Conservation (phyloP, 441 rosid species). For the Hypseocharis bilobata region DNA sequence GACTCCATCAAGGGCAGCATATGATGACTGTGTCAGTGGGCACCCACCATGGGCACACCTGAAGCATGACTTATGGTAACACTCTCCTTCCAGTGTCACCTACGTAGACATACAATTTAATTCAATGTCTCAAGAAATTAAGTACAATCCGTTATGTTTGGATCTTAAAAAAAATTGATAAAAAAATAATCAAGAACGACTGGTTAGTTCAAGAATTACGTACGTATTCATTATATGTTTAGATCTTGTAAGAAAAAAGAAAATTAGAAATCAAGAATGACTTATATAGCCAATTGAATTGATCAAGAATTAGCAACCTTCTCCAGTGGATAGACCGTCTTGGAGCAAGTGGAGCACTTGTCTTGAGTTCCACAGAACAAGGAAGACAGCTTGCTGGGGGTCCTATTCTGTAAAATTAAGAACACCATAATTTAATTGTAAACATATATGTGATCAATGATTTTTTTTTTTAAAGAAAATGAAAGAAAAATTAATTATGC, state of each 20-base stretch:
- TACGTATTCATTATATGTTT: too few relatives aligned
- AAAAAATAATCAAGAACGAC: too few relatives aligned
- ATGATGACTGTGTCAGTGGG: slow-evolving; percentile 79
- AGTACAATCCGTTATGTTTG: too few relatives aligned
- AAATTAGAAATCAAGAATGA: background rate
- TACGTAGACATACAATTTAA: slow-evolving; percentile 17
- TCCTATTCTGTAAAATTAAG: slow-evolving; percentile 41
- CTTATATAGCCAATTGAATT: too few relatives aligned
- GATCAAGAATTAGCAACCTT: slow-evolving; percentile 75
- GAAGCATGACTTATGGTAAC: slow-evolving; percentile 89
- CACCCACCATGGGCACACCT: slow-evolving; percentile 92
- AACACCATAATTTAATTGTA: background rate
- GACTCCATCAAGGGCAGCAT: slow-evolving; percentile 75
- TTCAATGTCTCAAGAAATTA: too few relatives aligned
- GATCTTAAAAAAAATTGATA: too few relatives aligned
- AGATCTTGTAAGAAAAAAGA: too few relatives aligned
- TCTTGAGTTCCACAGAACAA: slow-evolving; percentile 84
- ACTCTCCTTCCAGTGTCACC: slow-evolving; percentile 90
- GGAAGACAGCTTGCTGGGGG: slow-evolving; percentile 82
- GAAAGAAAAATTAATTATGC: background rate
- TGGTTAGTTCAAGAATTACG: too few relatives aligned
- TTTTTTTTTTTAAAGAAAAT: background rate
- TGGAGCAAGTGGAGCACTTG: slow-evolving; percentile 80
- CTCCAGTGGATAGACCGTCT: slow-evolving; percentile 85
- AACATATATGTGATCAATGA: too few relatives aligned